phyloP scores from a whole-genome alignment of 345 rosid species.

The Syzygium jambos region DNA sequence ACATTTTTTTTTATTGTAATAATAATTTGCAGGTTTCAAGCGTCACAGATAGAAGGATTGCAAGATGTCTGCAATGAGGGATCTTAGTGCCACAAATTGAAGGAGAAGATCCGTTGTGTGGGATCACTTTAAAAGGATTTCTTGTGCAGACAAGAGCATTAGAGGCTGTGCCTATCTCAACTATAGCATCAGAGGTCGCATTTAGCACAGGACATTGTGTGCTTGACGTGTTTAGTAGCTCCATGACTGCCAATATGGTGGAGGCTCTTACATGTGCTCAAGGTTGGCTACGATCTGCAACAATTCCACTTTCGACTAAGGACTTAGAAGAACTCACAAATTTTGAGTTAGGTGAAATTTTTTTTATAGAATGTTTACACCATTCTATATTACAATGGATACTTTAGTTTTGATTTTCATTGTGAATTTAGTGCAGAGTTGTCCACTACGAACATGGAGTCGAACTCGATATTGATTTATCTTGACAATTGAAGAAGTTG shows the following conservation, averaged over 20 bases:
- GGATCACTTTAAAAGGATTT: background rate
- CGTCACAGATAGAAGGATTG: background rate
- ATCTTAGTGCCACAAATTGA: background rate
- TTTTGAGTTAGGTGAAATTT: background rate
- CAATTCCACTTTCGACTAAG: background rate
- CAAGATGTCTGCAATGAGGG: background rate
- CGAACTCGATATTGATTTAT: background rate
- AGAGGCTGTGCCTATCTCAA: background rate
- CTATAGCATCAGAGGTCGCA: background rate
- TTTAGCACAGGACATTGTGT: background rate
- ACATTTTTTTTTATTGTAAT: background rate
- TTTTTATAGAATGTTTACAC: background rate
- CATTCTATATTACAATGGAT: background rate
- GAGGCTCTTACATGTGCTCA: background rate
- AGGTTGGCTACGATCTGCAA: background rate
- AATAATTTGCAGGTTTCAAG: background rate
- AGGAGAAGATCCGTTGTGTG: background rate
- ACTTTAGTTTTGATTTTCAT: background rate
- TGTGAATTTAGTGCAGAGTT: background rate
- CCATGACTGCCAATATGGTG: background rate
- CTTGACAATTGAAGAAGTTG: background rate
- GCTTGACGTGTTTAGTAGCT: conserved; percentile 1
- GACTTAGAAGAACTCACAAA: background rate
- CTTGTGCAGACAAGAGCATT: background rate
- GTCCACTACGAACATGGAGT: background rate